Conservation (phyloP, 371 early-diverging fungal species). For the Mucor ambiguus region DNA sequence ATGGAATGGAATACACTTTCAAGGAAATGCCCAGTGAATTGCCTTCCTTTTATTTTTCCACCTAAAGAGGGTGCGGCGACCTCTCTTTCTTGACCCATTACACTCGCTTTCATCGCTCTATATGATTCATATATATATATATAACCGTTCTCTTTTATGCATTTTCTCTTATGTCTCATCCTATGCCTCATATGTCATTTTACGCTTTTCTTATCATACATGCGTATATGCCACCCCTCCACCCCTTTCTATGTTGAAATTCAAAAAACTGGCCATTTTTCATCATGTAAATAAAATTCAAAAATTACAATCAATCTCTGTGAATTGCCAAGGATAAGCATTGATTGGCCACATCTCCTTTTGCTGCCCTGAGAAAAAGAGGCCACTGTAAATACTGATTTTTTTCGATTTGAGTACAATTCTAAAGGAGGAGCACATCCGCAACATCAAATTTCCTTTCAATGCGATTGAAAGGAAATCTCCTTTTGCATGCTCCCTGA, state of each 20-base stretch:
- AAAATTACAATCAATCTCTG: not conserved
- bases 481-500: not conserved
- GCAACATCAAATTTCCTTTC: not conserved
- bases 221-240: not conserved
- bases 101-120: not conserved
- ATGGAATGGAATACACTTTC: slow-evolving; percentile 8
- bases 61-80: not conserved
- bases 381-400: not conserved
- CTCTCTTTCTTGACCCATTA: not conserved
- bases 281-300: slow-evolving; percentile 1
- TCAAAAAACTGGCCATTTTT: not conserved
- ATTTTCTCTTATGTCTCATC: not conserved
- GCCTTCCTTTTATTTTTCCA: slow-evolving; percentile 1
- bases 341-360: not conserved
- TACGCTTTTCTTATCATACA: not conserved
- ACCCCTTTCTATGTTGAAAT: not conserved
- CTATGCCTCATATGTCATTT: not conserved
- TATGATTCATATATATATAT: not conserved
- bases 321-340: not conserved
- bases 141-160: not conserved
- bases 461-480: not conserved
- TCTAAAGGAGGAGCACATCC: not conserved
- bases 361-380: not conserved
- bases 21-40: slow-evolving; percentile 12
- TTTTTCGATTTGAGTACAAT: not conserved